Base-by-base conservation (phyloP, 305 asterid species). In the Withania somnifera region DNA sequence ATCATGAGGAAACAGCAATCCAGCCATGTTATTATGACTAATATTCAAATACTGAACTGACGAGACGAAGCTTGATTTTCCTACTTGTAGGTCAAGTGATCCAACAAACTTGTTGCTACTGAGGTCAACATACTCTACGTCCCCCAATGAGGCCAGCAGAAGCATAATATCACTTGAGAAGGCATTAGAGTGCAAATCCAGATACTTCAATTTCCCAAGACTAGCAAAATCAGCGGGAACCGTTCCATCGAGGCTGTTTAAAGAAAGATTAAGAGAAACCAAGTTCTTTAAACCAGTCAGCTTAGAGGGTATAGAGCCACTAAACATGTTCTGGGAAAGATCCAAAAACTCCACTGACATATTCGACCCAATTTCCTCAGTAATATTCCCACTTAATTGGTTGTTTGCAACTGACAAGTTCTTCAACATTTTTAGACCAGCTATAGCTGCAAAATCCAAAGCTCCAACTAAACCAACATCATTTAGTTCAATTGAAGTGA, bases 1-100 rank as follows among this genome's bases (percentile, higher is more conserved):
- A 80, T 93, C 98, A n/a, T 91, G 95, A 79, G 94, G 88, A 85
- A 93, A 94, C 11, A 94, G 95, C 86, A 88, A 90, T 6, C 96
- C 96, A 3, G 88, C 86, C 89, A 94, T 79, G 84, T 83, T 87
- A 86, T 94, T 94, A 53, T 83, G 57, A 67, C 98, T 94, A 54
- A 92, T 79, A 83, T 94, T 94, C 83, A 94, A 66, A 85, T 90
- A 87, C 66, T n/a, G 82, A 83, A 94, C 78, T 10, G 94, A 88
- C 20, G 96, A 89, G 79, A 91, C 83, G 22, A 93, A 93, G 76
- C 88, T 88, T 0, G 94, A 84, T 66, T 81, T 82, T 52, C 93
- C 95, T 7, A 79, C 82, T 78, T 94, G 95, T 34, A 94, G 45
- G 78, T 94, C 98, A 87, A 94, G 86, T 28, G 90, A 82, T 60